Evolutionary conservation across 305 asterid genomes (phyloP), one percentile per base, ranked within the genome.

Genomic region (Coffea humblotiana): DNA sequence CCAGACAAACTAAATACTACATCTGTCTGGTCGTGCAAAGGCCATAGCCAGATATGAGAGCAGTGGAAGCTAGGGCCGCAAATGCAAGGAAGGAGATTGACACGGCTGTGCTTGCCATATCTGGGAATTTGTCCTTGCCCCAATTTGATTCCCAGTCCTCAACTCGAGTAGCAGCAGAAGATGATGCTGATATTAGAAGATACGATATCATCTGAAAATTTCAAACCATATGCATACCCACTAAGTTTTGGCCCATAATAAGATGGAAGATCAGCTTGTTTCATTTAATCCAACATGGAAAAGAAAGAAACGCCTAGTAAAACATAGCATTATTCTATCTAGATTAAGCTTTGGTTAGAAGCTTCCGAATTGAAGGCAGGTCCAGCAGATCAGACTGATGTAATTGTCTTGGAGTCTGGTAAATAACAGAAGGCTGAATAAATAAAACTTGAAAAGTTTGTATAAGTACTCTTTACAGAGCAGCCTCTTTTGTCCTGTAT

Each of bases 121-220:
- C 88, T 23, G 97, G 95, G 80, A 95, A 95, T 89, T 85, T 92
- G 85, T 95, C 99, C 61, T 86, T 85, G 60, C 99, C 99, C 97
- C 97, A 95, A 61, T 93, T 92, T 16, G 80, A 85, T 80, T 89
- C 87, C 99, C 98, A 95, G 82, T 95, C 97, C 4, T 90, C 92
- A 8, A 93, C 82, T 67, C 97, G 91, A 35, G 92, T 90, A 37
- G 92, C 78, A 48, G 98, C 92, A 7, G 99, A 93, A 63, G 98
- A 95, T 75, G 98, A 93, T 32, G 98, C 95, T 0, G 98, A 95
- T 83, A 95, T 87, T 77, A 95, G 92, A 83, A 95, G 95, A 89
- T 95, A 95, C 18, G 99, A 86, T 25, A 95, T 86, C 76, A 90
- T 78, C 99, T 93, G 97, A 40, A 77, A 72, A 70, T 76, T 73